Evolutionary conservation across 345 rosid species (phyloP).

Genomic region (Noccaea bulbosa): DNA sequence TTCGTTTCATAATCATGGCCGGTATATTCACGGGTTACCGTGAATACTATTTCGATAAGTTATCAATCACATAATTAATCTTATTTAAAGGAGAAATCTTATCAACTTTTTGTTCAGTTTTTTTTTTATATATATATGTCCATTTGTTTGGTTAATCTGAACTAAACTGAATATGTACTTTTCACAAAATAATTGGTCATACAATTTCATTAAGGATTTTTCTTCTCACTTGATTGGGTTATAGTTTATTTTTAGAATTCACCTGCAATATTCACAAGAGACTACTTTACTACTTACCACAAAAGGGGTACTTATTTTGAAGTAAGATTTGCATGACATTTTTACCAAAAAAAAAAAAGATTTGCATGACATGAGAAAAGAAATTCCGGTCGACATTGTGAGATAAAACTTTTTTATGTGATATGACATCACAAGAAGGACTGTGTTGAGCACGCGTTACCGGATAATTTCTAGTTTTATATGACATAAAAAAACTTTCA

Average conservation of each 20-base stretch:
- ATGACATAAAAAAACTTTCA: background rate
- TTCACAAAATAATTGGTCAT: conserved; percentile 4
- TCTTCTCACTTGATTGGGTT: background rate
- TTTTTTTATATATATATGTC: background rate
- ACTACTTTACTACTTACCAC: background rate
- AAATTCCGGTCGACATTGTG: conserved; percentile 9
- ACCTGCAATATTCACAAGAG: background rate
- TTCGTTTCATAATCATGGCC: background rate
- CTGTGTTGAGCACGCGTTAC: conserved; percentile 44
- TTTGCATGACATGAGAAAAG: conserved; percentile 6
- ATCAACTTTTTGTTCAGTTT: background rate
- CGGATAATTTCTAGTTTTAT: conserved; percentile 30
- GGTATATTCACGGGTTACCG: background rate
- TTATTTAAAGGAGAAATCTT: background rate
- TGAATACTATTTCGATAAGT: background rate
- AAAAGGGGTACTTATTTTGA: background rate
- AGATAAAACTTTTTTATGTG: conserved; percentile 15
- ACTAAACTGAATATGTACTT: background rate
- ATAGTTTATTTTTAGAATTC: background rate
- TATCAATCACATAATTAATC: background rate
- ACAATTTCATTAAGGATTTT: background rate
- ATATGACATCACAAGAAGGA: conserved; percentile 40
- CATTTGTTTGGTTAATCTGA: background rate
- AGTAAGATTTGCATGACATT: conserved; percentile 15
- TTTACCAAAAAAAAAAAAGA: too few relatives aligned